Evolutionary conservation across 768 basidiomycete genomes (phyloP), one percentile per base, ranked within the genome.

Genomic region (Russula brevipes): DNA sequence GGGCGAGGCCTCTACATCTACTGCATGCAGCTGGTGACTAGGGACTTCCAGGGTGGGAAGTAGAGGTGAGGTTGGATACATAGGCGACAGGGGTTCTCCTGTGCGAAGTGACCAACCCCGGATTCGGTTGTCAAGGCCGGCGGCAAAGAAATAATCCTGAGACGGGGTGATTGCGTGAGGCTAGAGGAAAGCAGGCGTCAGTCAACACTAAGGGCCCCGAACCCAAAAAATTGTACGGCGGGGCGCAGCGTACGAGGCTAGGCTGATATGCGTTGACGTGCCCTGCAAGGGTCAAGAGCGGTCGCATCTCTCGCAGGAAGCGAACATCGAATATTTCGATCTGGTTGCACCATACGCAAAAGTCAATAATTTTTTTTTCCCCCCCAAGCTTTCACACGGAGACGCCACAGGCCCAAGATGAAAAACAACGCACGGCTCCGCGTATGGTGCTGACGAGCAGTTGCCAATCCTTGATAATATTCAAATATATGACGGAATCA

Each of bases 31-130:
- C 2, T 31, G 44, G 31, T 54, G 19, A 45, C 38, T 36, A 7
- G 57, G 36, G n/a, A 63, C 8, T 11, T 59, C 55, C 7, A 61
- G 19, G 54, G 45, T 46, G 24, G 70, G 51, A 60, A 71, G 41
- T 44, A 75, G 69, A 24, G 70, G 52, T 3, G 50, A 5, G 1
- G 50, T 17, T 11, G 60, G 51, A 12, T 65, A 12, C 61, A 60
- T 44, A 6, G 64, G 12, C 61, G 64, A 30, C 19, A 85, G 63
- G 5, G 74, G 74, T 16, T 73, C 73, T 5, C 87, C 88, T 8
- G 79, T 81, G 16, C 72, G 77, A 9, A 91, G 71, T 11, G 87
- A 87, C 89, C 89, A 91, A 3, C 80, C 81, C 30, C 87, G 82
- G 61, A 91, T 79, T 38, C 77, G 78, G 47, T 74, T 66, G 72